Conservation (phyloP, 2,329 filamentous ascomycete species). For the Pseudocercospora eumusae region DNA sequence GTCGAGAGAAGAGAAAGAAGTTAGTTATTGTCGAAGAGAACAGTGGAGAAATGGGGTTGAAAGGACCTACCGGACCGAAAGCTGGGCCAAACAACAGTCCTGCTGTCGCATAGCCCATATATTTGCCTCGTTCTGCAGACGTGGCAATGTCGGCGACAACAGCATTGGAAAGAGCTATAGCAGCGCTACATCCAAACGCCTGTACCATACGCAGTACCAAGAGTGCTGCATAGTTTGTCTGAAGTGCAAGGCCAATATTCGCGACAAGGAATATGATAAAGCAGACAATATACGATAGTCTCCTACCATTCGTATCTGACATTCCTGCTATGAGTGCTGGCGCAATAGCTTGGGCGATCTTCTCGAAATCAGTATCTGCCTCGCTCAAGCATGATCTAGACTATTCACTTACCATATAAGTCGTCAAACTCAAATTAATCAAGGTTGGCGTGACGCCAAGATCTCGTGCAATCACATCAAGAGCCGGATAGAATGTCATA, state of each 20-base stretch:
- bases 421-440: slow-evolving; percentile 58
- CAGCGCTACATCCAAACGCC: slow-evolving; percentile 44
- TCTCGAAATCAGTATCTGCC: slow-evolving; percentile 2
- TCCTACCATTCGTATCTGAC: slow-evolving; percentile 34
- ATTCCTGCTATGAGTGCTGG: slow-evolving; percentile 35
- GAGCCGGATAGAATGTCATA: slow-evolving; percentile 58
- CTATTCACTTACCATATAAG: slow-evolving; percentile 53
- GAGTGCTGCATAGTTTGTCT: slow-evolving; percentile 32
- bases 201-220: slow-evolving; percentile 44
- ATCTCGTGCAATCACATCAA: slow-evolving; percentile 53
- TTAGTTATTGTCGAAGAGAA: background rate
- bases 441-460: slow-evolving; percentile 46
- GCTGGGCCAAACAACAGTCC: slow-evolving; percentile 27
- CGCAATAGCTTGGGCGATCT: slow-evolving; percentile 55
- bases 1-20: background rate
- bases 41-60: background rate
- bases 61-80: slow-evolving; percentile 21
- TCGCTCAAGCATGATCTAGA: background rate
- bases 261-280: slow-evolving; percentile 36
- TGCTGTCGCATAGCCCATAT: slow-evolving; percentile 43
- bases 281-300: slow-evolving; percentile 34
- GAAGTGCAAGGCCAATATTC: slow-evolving; percentile 34
- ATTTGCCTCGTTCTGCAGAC: slow-evolving; percentile 39
- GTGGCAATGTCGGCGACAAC: slow-evolving; percentile 43
- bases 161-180: slow-evolving; percentile 41